Conservation (phyloP, 805 yeast genomes). For the Clavispora fructus region DNA sequence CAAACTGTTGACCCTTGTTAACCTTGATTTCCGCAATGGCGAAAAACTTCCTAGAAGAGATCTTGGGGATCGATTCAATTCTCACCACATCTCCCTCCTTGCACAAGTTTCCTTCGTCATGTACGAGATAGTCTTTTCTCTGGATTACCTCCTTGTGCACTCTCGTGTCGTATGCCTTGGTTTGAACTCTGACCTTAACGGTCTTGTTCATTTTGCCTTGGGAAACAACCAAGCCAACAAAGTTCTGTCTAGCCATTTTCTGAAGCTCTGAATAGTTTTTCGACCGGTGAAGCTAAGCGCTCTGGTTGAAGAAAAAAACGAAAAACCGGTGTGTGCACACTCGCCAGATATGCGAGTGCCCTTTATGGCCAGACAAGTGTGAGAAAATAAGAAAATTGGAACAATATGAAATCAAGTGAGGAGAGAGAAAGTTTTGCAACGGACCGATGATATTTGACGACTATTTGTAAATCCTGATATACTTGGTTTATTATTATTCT, state of each 20-base stretch:
- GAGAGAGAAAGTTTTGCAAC: no score
- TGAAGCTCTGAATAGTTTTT: not conserved
- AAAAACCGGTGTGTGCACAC: slow-evolving; percentile 2
- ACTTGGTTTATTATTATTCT: not conserved
- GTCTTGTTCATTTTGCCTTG: slow-evolving; percentile 97
- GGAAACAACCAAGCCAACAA: slow-evolving; percentile 87
- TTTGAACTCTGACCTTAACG: slow-evolving; percentile 85
- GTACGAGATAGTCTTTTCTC: slow-evolving; percentile 83
- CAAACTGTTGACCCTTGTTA: slow-evolving; percentile 90
- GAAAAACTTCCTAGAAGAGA: slow-evolving; percentile 76
- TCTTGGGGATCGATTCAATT: slow-evolving; percentile 82
- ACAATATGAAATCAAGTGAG: no score
- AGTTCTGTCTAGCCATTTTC: slow-evolving; percentile 81
- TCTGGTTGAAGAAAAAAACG: slow-evolving; percentile 1
- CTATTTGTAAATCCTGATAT: no score
- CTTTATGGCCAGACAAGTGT: not conserved
- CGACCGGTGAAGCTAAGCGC: not conserved
- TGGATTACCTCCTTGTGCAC: slow-evolving; percentile 72
- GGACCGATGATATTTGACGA: no score
- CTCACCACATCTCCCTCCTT: slow-evolving; percentile 95
- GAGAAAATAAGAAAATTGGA: not conserved
- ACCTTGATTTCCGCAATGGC: slow-evolving; percentile 88
- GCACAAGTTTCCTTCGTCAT: slow-evolving; percentile 87
- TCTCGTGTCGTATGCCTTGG: slow-evolving; percentile 62
- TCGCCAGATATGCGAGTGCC: not conserved